phyloP scores from a whole-genome alignment of 2,329 filamentous ascomycete species.

The Fusarium pseudonygamai region DNA sequence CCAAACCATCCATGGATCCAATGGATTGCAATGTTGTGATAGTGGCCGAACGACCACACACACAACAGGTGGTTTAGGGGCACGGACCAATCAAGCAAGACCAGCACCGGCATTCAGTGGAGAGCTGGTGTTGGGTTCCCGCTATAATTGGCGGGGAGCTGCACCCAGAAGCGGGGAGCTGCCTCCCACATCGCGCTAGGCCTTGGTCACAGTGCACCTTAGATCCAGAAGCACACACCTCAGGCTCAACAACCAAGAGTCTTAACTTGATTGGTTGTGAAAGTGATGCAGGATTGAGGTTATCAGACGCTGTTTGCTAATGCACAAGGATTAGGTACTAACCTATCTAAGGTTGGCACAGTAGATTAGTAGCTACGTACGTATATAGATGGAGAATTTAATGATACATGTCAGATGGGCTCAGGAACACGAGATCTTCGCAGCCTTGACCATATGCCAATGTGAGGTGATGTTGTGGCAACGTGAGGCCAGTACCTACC shows the following conservation, averaged over 20 bases:
- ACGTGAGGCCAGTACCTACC: slow-evolving; percentile 18
- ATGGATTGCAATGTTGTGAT: slow-evolving; percentile 32
- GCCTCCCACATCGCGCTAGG: slow-evolving; percentile 28
- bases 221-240: neutral
- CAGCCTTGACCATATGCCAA: neutral
- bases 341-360: neutral
- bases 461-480: slow-evolving; percentile 14
- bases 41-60: slow-evolving; percentile 27
- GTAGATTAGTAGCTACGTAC: neutral
- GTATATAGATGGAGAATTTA: neutral
- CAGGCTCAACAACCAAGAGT: neutral
- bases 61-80: slow-evolving; percentile 18
- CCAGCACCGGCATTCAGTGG: slow-evolving; percentile 25
- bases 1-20: neutral
- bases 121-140: slow-evolving; percentile 22
- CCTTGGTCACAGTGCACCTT: slow-evolving; percentile 18
- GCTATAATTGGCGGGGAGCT: slow-evolving; percentile 27
- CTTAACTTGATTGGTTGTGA: neutral
- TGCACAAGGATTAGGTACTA: neutral
- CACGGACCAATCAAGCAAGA: slow-evolving; percentile 29
- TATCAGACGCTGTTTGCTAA: neutral
- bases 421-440: neutral
- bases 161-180: slow-evolving; percentile 33
- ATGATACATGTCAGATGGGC: neutral
- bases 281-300: neutral